These are phyloP conservation scores for Aurantiochytrium sp. DNA, from an alignment of 108 stramenopile genomes.

Conservation along the genomic window DNA sequence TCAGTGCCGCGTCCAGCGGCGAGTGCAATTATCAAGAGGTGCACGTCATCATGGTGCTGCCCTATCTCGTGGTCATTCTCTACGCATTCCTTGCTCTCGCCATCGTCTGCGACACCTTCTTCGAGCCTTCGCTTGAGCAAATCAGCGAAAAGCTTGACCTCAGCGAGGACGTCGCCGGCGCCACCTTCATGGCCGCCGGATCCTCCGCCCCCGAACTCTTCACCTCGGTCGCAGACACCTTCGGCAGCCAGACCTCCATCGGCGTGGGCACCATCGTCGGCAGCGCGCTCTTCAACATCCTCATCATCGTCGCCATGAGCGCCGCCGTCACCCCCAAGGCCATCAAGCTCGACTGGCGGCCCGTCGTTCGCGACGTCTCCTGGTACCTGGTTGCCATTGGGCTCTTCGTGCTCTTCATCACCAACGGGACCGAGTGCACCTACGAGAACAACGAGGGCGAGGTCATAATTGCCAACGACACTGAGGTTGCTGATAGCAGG, in stretches of 20 bases:
- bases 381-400: not conserved
- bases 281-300: constrained; percentile 64
- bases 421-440: not conserved
- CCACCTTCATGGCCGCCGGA: constrained; percentile 55
- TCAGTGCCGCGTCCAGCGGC: no score
- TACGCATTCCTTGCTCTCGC: constrained; percentile 41
- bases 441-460: not conserved
- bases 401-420: not conserved
- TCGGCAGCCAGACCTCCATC: constrained; percentile 40
- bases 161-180: constrained; percentile 39
- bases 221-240: constrained; percentile 51
- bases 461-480: not conserved
- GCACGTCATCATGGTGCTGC: no score
- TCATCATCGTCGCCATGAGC: constrained; percentile 60
- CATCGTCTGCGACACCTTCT: constrained; percentile 48
- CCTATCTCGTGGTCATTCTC: constrained; percentile 30
- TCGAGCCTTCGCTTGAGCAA: constrained; percentile 44
- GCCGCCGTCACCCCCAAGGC: constrained; percentile 34
- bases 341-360: constrained; percentile 19
- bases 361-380: not conserved
- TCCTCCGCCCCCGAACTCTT: constrained; percentile 50
- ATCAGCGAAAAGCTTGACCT: constrained; percentile 20
- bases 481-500: constrained; percentile 36
- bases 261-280: constrained; percentile 65
- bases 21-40: no score